Conservation (phyloP, 768 basidiomycete genomes). For the Lactifluus subvellereus region DNA sequence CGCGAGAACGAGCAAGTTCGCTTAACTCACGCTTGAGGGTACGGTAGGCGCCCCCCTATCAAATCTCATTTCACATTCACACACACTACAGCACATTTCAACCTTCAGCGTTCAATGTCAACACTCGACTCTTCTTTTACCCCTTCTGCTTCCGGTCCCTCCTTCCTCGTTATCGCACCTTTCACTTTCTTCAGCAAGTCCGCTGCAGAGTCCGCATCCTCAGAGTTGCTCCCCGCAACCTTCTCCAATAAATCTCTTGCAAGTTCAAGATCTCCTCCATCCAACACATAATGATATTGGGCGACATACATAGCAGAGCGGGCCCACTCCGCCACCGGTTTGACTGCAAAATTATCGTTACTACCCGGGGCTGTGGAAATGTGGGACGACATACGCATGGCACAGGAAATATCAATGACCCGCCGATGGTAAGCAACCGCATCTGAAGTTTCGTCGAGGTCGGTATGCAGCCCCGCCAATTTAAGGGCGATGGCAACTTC, state of each 20-base stretch:
- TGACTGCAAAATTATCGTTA: slow-evolving; percentile 39
- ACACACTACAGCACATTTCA: neutral
- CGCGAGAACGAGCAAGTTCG: slow-evolving; percentile 25
- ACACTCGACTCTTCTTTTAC: slow-evolving; percentile 6
- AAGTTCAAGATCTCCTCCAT: slow-evolving; percentile 59
- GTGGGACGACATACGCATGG: slow-evolving; percentile 43
- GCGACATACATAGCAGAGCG: slow-evolving; percentile 84
- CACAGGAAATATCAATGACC: slow-evolving; percentile 66
- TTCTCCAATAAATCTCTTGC: slow-evolving; percentile 69
- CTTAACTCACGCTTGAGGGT: slow-evolving; percentile 15
- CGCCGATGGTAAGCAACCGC: slow-evolving; percentile 78
- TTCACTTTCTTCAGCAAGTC: slow-evolving; percentile 24
- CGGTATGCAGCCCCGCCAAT: slow-evolving; percentile 65
- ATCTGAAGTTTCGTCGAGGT: slow-evolving; percentile 58
- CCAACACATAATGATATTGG: slow-evolving; percentile 60
- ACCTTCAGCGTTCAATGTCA: neutral
- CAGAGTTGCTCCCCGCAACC: slow-evolving; percentile 34
- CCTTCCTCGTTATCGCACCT: slow-evolving; percentile 16
- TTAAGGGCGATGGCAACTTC: slow-evolving; percentile 70
- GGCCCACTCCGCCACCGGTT: slow-evolving; percentile 71
- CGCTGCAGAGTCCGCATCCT: slow-evolving; percentile 22
- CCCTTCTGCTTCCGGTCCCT: neutral
- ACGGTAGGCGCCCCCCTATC: slow-evolving; percentile 6
- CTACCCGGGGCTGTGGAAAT: slow-evolving; percentile 1
- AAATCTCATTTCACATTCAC: neutral